Evolutionary conservation across 805 yeast species (phyloP), one percentile per base, ranked within the genome.

Genomic region (Scheffersomyces spartinae): DNA sequence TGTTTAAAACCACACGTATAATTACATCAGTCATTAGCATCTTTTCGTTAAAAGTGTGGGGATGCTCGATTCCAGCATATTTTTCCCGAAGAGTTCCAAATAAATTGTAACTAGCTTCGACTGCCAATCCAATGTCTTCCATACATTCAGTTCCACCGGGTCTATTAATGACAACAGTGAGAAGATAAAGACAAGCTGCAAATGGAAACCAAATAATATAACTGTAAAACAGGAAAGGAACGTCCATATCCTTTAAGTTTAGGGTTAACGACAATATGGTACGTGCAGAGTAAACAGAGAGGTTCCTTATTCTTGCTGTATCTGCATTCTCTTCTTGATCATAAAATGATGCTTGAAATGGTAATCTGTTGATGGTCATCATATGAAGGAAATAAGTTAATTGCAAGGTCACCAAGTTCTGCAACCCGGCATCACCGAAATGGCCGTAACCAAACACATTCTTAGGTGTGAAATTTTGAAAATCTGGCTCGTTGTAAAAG

Each of bases 311-410:
- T 18, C 35, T 37, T 1, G 32, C 20, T 16, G 36, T 31, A 11
- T 39, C 39, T n/a, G 28, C 22, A 18, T 28, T 32, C n/a, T 34
- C 21, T 6, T 35, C 36, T 19, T 41, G 47, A 4, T 32, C 37
- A 10, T 42, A 42, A 4, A 29, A 26, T 7, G 22, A 22, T 1
- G 22, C 32, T 15, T 42, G 36, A 25, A 43, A 42, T 2, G 60
- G 57, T 11, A 55, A 37, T 15, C 61, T 30, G 33, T 59, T 59
- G 25, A 57, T 42, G 13, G 49, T 41, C 57, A 55, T 46, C 25
- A 56, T 31, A 26, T 59, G 64, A 17, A 45, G 32, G 29, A 57
- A 54, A 35, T 28, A 59, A 1, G 51, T 36, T 21, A 56, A 39
- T 20, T 52, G 56, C 10, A 47, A 31, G 1, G 40, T 35, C 15